Conservation (phyloP, 164 flowering plant species). For the Macadamia tetraphylla region DNA sequence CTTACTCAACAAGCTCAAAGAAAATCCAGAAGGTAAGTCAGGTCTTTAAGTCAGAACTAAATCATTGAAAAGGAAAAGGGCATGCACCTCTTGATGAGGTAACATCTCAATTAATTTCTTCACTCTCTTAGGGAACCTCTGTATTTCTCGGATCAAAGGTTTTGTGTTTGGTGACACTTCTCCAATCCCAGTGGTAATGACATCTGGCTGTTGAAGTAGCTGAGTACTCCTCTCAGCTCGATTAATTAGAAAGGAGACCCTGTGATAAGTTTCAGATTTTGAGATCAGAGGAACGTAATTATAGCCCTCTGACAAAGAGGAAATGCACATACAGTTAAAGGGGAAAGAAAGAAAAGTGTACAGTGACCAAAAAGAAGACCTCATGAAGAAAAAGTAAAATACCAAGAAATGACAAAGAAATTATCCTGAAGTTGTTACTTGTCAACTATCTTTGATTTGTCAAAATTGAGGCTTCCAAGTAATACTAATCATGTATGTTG, state of each 20-base stretch:
- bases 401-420: not conserved
- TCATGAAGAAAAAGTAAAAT: not conserved
- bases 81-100: constrained; percentile 85
- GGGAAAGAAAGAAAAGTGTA: not conserved
- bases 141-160: constrained; percentile 62
- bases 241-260: constrained; percentile 49
- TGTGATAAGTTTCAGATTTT: constrained; percentile 25
- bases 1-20: not conserved
- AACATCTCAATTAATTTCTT: constrained; percentile 66
- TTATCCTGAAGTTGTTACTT: not conserved
- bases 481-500: too few species aligned
- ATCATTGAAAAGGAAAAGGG: not conserved
- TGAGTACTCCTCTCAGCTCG: constrained; percentile 52
- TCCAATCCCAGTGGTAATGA: constrained; percentile 59
- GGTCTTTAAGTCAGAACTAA: not conserved
- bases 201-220: constrained; percentile 66
- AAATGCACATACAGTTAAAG: not conserved
- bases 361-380: not conserved
- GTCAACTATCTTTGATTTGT: too few species aligned
- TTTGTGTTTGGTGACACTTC: constrained; percentile 77
- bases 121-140: constrained; percentile 62
- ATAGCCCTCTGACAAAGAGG: not conserved
- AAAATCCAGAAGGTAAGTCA: not conserved
- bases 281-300: constrained; percentile 12
- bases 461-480: too few species aligned